A percentile compares a stretch with the other conserved stretches of the same genome.
phyloP scores from a whole-genome alignment of 208 protist species.

The Crithidia expoeki region DNA sequence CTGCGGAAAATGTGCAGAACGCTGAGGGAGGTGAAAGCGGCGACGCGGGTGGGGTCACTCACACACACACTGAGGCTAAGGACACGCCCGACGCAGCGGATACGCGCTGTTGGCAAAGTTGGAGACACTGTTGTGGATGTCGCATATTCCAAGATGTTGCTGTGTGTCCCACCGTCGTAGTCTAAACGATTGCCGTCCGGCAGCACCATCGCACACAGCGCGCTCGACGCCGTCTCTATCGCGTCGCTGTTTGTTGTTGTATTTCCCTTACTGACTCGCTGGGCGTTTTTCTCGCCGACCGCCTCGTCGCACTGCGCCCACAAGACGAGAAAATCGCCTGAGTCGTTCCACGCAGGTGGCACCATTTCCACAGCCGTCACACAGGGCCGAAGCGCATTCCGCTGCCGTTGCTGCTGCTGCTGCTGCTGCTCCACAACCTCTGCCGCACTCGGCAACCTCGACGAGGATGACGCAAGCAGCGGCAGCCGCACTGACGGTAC shows the following conservation, averaged over 20 bases:
- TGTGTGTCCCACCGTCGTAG: neutral
- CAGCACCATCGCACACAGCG: slow-evolving; percentile 24
- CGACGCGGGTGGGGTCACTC: slow-evolving; percentile 20
- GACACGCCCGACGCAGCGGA: slow-evolving; percentile 6
- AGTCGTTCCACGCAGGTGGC: slow-evolving; percentile 20
- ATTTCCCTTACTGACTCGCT: too few species aligned
- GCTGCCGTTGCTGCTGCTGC: neutral
- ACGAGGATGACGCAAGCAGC: neutral
- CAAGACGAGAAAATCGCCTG: slow-evolving; percentile 22
- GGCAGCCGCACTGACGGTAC: slow-evolving; percentile 15
- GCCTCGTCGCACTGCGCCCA: slow-evolving; percentile 11
- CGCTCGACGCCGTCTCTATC: neutral
- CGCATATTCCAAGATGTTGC: neutral
- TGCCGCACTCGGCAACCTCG: neutral
- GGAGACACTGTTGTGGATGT: neutral
- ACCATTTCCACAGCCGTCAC: slow-evolving; percentile 21
- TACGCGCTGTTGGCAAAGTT: neutral
- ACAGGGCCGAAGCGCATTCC: neutral
- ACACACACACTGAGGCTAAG: slow-evolving; percentile 17
- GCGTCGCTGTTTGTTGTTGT: too few species aligned
- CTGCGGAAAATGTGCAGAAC: slow-evolving; percentile 18
- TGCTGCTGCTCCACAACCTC: neutral
- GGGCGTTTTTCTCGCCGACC: neutral
- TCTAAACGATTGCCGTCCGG: slow-evolving; percentile 3
- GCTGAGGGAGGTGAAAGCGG: slow-evolving; percentile 21